Percentiles rank a stretch among this genome's conserved stretches.
These are phyloP conservation scores for Aulographum hederae DNA, from an alignment of 2,329 filamentous ascomycete species.

Conservation along the genomic window DNA sequence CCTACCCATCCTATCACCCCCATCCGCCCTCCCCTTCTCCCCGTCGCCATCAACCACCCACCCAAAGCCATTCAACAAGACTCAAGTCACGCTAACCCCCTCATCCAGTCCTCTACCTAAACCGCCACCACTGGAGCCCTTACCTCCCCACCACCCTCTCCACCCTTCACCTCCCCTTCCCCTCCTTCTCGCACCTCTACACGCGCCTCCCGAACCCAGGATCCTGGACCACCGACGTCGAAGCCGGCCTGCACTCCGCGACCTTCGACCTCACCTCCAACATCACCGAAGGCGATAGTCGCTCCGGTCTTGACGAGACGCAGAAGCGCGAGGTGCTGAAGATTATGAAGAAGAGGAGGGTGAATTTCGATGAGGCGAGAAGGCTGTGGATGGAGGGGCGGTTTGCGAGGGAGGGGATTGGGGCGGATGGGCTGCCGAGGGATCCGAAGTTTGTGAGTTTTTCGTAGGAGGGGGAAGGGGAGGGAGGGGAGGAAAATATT, in stretches of 20 bases:
- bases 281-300: constrained; percentile 57
- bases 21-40: too few species aligned
- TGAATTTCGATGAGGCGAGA: constrained; percentile 83
- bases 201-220: constrained; percentile 53
- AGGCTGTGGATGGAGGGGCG: constrained; percentile 69
- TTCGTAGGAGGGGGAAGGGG: constrained; percentile 33
- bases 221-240: constrained; percentile 72
- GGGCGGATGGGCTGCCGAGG: constrained; percentile 65
- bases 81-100: too few species aligned
- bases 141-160: constrained; percentile 28
- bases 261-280: constrained; percentile 75
- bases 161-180: constrained; percentile 65
- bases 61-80: too few species aligned
- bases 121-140: constrained; percentile 59
- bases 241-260: constrained; percentile 65
- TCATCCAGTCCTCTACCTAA: constrained; percentile 53
- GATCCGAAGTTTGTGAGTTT: constrained; percentile 97
- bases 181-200: constrained; percentile 53
- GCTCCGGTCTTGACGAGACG: constrained; percentile 62
- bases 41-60: too few species aligned
- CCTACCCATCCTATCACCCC: constrained; percentile 1
- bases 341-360: constrained; percentile 74
- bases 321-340: constrained; percentile 68
- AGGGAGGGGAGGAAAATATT: too few species aligned
- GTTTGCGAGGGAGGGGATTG: constrained; percentile 79